Conservation (phyloP, 805 yeast species). For the Myxozyma lipomycoides region DNA sequence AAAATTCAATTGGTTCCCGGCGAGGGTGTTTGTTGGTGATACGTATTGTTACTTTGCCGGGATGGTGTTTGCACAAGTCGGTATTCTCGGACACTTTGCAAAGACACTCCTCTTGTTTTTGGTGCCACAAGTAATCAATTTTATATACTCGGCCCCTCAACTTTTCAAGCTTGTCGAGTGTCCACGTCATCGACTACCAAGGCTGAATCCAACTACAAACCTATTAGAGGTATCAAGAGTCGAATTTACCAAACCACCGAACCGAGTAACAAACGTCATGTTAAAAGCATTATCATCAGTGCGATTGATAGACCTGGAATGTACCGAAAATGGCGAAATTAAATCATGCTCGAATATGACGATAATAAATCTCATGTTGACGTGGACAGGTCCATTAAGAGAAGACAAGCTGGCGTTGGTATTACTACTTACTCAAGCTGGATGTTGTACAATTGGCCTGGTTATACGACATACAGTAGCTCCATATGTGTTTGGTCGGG, state of each 20-base stretch:
- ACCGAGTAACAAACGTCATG: constrained; percentile 30
- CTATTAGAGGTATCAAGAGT: constrained; percentile 66
- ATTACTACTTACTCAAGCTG: constrained; percentile 55
- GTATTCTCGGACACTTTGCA: constrained; percentile 92
- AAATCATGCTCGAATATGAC: constrained; percentile 74
- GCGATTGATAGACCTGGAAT: constrained; percentile 47
- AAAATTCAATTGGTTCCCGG: constrained; percentile 84
- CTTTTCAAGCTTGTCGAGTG: constrained; percentile 81
- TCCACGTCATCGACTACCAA: constrained; percentile 92
- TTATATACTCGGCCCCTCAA: constrained; percentile 89
- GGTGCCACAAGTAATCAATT: constrained; percentile 87
- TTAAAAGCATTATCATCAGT: constrained; percentile 48
- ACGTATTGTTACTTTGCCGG: constrained; percentile 98
- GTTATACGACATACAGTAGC: constrained; percentile 81
- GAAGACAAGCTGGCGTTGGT: constrained; percentile 70
- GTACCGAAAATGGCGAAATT: constrained; percentile 34
- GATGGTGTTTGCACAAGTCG: constrained; percentile 97
- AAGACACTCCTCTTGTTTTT: constrained; percentile 84
- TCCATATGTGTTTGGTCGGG: constrained; percentile 81
- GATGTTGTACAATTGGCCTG: constrained; percentile 50
- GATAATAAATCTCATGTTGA: constrained; percentile 73
- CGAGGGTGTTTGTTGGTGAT: constrained; percentile 93
- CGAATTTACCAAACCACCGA: constrained; percentile 33
- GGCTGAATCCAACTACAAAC: constrained; percentile 62
- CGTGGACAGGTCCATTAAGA: constrained; percentile 84